These are phyloP conservation scores for Fusarium lateritium DNA, from an alignment of 2,329 filamentous ascomycete genomes.

Conservation along the genomic window DNA sequence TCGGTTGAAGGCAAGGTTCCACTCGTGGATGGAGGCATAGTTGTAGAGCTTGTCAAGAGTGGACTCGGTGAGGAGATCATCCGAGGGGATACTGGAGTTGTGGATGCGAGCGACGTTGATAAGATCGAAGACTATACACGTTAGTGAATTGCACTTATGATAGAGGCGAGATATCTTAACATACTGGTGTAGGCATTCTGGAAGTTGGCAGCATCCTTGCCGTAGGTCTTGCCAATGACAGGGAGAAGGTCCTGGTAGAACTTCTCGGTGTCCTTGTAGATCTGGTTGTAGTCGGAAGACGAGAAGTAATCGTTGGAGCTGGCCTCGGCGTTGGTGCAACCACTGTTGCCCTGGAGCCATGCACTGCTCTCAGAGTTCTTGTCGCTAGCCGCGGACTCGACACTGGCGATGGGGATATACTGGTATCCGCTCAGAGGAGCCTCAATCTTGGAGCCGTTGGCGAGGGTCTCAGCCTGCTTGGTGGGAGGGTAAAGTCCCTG, in stretches of 20 bases:
- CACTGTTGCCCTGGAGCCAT: constrained; percentile 72
- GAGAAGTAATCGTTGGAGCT: constrained; percentile 70
- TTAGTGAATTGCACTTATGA: constrained; percentile 48
- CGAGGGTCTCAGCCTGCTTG: constrained; percentile 72
- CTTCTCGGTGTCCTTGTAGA: constrained; percentile 67
- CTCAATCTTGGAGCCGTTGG: constrained; percentile 77
- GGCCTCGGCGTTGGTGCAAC: constrained; percentile 68
- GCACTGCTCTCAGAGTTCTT: constrained; percentile 68
- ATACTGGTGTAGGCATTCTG: constrained; percentile 74
- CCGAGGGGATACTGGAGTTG: constrained; percentile 71
- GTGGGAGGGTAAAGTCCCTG: constrained; percentile 91
- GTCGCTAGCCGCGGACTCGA: constrained; percentile 68
- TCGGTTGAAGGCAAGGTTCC: constrained; percentile 84
- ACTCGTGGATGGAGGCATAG: constrained; percentile 87
- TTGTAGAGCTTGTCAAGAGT: constrained; percentile 75
- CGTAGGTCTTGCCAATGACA: constrained; percentile 68
- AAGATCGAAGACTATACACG: constrained; percentile 68
- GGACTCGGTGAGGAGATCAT: constrained; percentile 70
- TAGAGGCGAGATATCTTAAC: constrained; percentile 65
- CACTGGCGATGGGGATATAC: constrained; percentile 80
- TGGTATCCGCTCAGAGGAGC: constrained; percentile 86
- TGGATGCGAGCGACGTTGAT: constrained; percentile 73
- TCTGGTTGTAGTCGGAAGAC: constrained; percentile 62
- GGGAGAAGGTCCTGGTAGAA: constrained; percentile 71
- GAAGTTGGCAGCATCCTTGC: constrained; percentile 63